Evolutionary conservation across 768 basidiomycete species (phyloP).

Genomic region (Multifurca ochricompacta): DNA sequence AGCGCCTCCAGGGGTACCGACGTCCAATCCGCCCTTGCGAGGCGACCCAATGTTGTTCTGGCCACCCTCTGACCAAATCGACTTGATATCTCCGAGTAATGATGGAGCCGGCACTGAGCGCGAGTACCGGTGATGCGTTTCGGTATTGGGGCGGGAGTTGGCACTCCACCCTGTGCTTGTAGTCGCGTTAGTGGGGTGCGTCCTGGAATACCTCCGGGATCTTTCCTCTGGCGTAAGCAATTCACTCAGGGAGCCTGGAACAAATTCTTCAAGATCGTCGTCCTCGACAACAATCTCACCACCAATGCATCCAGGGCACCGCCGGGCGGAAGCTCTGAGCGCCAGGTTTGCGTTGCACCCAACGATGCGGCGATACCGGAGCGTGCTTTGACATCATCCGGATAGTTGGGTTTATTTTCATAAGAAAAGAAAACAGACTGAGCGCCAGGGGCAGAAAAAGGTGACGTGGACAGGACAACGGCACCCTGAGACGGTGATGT

Average conservation of each 20-base stretch:
- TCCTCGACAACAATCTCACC: conserved; percentile 47
- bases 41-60: conserved; percentile 31
- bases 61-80: conserved; percentile 69
- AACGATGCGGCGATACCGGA: conserved; percentile 58
- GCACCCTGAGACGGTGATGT: conserved; percentile 44
- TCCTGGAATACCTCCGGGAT: conserved; percentile 71
- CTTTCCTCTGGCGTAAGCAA: conserved; percentile 85
- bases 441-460: conserved; percentile 69
- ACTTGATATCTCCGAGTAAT: conserved; percentile 64
- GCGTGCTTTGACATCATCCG: conserved; percentile 33
- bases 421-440: conserved; percentile 46
- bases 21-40: conserved; percentile 22
- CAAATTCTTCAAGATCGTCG: conserved; percentile 80
- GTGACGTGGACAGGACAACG: conserved; percentile 49
- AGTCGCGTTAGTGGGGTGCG: conserved; percentile 38
- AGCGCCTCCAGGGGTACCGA: conserved; percentile 21
- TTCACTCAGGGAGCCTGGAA: conserved; percentile 84
- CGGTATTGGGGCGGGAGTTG: conserved; percentile 22
- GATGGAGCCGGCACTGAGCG: conserved; percentile 76
- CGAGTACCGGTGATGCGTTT: conserved; percentile 60
- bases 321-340: conserved; percentile 17
- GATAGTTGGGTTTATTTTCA: conserved; percentile 22
- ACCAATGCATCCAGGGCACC: conserved; percentile 9
- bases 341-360: conserved; percentile 46
- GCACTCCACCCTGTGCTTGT: conserved; percentile 17